Base-by-base conservation (phyloP, 1,284 basidiomycete species). In the Moniliophthora roreri region DNA sequence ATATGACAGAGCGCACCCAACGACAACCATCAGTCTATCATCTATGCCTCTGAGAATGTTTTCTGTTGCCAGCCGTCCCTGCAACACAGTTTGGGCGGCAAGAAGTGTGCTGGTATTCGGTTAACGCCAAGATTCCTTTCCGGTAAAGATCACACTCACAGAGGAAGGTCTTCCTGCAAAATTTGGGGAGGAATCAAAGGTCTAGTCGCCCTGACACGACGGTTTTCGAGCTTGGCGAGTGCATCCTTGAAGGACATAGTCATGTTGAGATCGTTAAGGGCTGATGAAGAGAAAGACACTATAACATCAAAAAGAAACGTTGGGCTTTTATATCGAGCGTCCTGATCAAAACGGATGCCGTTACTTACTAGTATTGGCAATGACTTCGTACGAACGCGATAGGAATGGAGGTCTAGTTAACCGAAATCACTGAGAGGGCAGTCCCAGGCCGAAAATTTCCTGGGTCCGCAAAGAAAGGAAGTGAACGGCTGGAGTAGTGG, bases 131-230 rank as follows among this genome's bases (percentile, higher is more conserved):
- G 23, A 46, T 11, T 45, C 48, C 46, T 56, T 44, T 23, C n/a
- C 54, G 9, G 16, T 20, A 21, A 32, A 52, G 11, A 8, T 24
- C 44, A 34, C 53, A 74, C 80, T 50, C 68, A 87, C 83, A 92
- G 72, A 42, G 89, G 89, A 16, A 87, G 75, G 65, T 97, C 93
- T 72, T 97, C 94, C 63, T 91, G 89, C 3, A 97, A 78, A 59
- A 97, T 95, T 66, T 94, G 91, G 39, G 93, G 93, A 58, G 94
- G 94, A 58, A 97, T 94, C 55, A 96, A 74, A 32, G 93, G 93
- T 41, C 93, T 78, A 38, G 90, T 93, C 21, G 82, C 85, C 68
- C 85, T 93, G 58, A 98, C 93, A 39, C 95, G 78, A 57, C 84
- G 78, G 68, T 98, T 95, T 66, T 95, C 93, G 46, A 97, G 85